Percentiles rank a stretch among this genome's conserved stretches.
Evolutionary conservation across 1,139 yeast genomes (phyloP).

Genomic region (Pneumocystis carinii): DNA sequence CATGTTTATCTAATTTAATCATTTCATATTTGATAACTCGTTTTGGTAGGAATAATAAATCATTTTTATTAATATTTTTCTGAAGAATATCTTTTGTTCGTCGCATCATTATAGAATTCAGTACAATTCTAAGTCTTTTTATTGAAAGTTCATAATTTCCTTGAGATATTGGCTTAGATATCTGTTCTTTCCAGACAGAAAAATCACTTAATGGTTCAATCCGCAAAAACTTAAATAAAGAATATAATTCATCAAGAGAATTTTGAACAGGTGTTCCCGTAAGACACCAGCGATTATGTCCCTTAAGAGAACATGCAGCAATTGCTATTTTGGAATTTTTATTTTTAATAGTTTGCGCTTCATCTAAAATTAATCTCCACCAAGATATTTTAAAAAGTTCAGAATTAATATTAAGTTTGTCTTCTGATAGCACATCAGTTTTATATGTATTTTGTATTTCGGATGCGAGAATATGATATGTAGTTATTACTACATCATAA

Average conservation of each 20-base stretch:
- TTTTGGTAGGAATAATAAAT: constrained; percentile 48
- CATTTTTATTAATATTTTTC: constrained; percentile 44
- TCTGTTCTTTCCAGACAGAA: constrained; percentile 40
- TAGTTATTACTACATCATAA: constrained; percentile 62
- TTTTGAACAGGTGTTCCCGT: constrained; percentile 96
- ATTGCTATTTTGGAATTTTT: constrained; percentile 65
- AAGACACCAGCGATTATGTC: constrained; percentile 56
- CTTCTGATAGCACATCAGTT: constrained; percentile 3
- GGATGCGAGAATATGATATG: constrained; percentile 44
- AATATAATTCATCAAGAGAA: constrained; percentile 60
- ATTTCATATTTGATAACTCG: constrained; percentile 57
- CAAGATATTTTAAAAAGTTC: constrained; percentile 38
- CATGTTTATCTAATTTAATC: constrained; percentile 49
- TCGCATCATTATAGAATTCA: constrained; percentile 64
- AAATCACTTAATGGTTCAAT: constrained; percentile 40
- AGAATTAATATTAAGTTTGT: constrained; percentile 39
- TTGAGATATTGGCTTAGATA: constrained; percentile 42
- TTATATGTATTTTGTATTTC: constrained; percentile 11
- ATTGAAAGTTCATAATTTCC: constrained; percentile 31
- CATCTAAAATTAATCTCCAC: constrained; percentile 69
- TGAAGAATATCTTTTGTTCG: constrained; percentile 52
- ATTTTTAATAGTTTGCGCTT: constrained; percentile 82
- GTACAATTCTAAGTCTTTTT: constrained; percentile 52
- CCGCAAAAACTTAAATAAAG: constrained; percentile 55
- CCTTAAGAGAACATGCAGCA: constrained; percentile 49